A percentile compares a stretch with the other conserved stretches of the same genome.
These are phyloP conservation scores for Pulveroboletus sp. DNA, from an alignment of 768 basidiomycete genomes.

Conservation along the genomic window DNA sequence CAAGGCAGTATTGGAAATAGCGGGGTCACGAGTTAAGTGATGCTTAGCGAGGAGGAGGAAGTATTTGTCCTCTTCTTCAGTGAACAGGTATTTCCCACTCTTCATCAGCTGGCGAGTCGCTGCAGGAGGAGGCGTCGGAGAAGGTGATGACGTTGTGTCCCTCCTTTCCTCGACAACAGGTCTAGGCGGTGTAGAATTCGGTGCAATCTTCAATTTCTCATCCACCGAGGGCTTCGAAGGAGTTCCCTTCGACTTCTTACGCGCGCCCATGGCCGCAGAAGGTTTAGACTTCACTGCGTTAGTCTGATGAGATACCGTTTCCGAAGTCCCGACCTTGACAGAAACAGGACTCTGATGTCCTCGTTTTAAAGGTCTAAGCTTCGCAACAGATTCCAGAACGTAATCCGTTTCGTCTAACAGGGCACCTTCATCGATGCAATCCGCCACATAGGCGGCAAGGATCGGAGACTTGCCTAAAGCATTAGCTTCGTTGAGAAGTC, in stretches of 20 bases:
- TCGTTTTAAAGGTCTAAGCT: conserved; percentile 20
- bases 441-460: conserved; percentile 47
- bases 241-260: conserved; percentile 1
- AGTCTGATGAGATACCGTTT: neutral
- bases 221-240: conserved; percentile 3
- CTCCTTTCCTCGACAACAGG: neutral
- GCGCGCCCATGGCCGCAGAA: conserved; percentile 2
- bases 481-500: conserved; percentile 37
- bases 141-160: conserved; percentile 13
- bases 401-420: conserved; percentile 46
- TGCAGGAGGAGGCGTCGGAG: conserved; percentile 46
- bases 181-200: neutral
- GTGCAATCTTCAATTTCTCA: conserved; percentile 8
- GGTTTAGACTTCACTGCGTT: conserved; percentile 5
- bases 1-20: conserved; percentile 37
- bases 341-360: conserved; percentile 19
- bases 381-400: conserved; percentile 32
- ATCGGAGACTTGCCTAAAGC: conserved; percentile 42
- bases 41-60: conserved; percentile 40
- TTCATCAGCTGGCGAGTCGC: conserved; percentile 25
- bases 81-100: conserved; percentile 40
- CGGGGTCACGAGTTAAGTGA: conserved; percentile 45
- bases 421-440: conserved; percentile 41
- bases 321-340: conserved; percentile 9
- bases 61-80: conserved; percentile 49